Base-by-base conservation (phyloP, 371 early-diverging fungal genomes). In the Apophysomyces ossiformis region DNA sequence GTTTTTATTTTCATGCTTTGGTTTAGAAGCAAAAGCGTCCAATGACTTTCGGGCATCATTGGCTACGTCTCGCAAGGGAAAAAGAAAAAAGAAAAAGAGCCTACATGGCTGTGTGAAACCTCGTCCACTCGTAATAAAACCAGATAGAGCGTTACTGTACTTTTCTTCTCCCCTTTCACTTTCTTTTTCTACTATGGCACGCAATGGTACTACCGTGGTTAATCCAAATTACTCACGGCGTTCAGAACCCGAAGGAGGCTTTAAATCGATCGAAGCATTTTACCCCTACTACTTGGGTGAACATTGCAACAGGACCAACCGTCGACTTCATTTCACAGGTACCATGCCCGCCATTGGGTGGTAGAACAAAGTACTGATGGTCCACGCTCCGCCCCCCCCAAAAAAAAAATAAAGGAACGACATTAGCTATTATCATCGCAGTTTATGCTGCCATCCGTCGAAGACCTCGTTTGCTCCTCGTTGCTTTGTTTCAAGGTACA, bases 221-320 rank as follows among this genome's bases (percentile, higher is more conserved):
- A 86, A 87, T 66, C 85, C 72, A 60, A 87, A 85, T 62, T 87
- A 87, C 58, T 75, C 82, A 5, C 77, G 65, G 47, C 70, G 85
- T n/a, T 66, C 78, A 1, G 81, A 83, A 44, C 84, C 85, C 16
- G 72, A 64, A 7, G 79, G 72, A 0, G 85, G 87, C 0, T 87
- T 84, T 70, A 81, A 81, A 50, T 66, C 81, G 26, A 66, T 88
- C 41, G 73, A 79, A 58, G 81, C 73, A 9, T 90, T 91, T 60
- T 91, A 89, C 67, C 89, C 90, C n/a, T 90, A 84, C 62, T 91
- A 90, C 61, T 76, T 91, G 37, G 87, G 87, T 12, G 87, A 87
- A 64, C 86, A 86, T 65, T 82, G 84, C 64, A 80, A 87, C 68
- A 43, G 64, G n/a, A 82, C 70, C 37, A 85, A 84, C 64, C 76